Conservation (phyloP, 345 rosid species). For the Barbarea vulgaris region DNA sequence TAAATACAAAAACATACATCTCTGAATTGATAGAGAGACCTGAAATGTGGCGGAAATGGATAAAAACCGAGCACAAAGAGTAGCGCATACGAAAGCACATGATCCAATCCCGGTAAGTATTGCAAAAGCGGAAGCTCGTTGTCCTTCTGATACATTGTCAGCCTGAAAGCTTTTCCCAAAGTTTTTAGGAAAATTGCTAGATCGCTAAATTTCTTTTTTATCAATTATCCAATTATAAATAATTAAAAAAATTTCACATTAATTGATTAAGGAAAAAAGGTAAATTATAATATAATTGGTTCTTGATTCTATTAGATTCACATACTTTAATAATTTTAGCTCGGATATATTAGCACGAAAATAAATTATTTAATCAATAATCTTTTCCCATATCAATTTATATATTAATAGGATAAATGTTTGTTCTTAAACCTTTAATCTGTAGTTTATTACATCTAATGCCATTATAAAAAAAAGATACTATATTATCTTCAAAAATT, state of each 20-base stretch:
- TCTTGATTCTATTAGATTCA: neutral
- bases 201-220: neutral
- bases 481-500: too few species aligned
- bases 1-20: neutral
- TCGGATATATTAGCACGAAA: too few species aligned
- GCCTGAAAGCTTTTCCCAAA: slow-evolving; percentile 47
- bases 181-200: neutral
- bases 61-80: slow-evolving; percentile 74
- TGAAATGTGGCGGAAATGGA: slow-evolving; percentile 75
- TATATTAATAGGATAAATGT: too few species aligned
- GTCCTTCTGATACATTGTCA: slow-evolving; percentile 64
- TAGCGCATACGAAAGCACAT: slow-evolving; percentile 79
- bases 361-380: too few species aligned
- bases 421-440: too few species aligned
- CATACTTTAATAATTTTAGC: too few species aligned
- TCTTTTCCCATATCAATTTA: too few species aligned
- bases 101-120: slow-evolving; percentile 76
- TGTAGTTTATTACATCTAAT: too few species aligned
- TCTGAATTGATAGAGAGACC: slow-evolving; percentile 40
- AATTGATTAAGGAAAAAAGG: neutral
- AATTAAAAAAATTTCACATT: neutral
- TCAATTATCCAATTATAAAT: neutral
- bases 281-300: neutral
- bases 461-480: too few species aligned
- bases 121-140: slow-evolving; percentile 72